Evolutionary conservation across 306 rosid genomes (phyloP), one percentile per base, ranked within the genome.

Genomic region (Begonia fuchsioides): DNA sequence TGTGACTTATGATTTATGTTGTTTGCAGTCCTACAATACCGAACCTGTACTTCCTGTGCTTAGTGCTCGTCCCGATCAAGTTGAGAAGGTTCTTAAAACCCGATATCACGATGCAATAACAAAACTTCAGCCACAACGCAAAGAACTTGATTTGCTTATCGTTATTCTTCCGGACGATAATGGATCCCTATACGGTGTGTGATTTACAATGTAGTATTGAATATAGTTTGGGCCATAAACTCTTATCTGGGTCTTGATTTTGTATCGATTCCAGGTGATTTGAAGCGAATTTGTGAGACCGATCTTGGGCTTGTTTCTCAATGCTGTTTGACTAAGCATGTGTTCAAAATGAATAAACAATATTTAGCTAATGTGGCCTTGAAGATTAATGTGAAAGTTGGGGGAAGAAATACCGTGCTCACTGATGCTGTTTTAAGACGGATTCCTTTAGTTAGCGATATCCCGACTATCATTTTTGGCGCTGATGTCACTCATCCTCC

Each of bases 401-500:
- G 99, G 5, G 99, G 99, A 38, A 76, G 96, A 59, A 92, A 92
- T 47, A 92, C 96, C 0, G 99, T 92, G 2, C 96, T 92, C n/a
- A 81, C 77, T 26, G 99, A 92, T 77, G 99, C 99, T 0, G 13
- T 92, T 13, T 82, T 96, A 10, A 67, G 94, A 13, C 86, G 87
- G 39, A 92, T 92, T 50, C 99, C 99, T 4, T 57, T 86, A 15
- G 99, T 92, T 18, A 82, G 93, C 10, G 99, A 92, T 52, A 69
- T 87, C 9, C 99, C 99, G 6, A 92, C 99, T 3, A 92, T 92
- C 32, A 92, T 92, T 19, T 92, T 92, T 66, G 99, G 99, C 43
- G 99, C 99, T 57, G 99, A 92, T 68, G 99, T 92, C 10, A 92
- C 99, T 26, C 99, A 92, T 70, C 99, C 99, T 26, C 99, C 82